Base-by-base conservation (phyloP, 176 grass and related monocot genomes). In the Aegilops tauschii region DNA sequence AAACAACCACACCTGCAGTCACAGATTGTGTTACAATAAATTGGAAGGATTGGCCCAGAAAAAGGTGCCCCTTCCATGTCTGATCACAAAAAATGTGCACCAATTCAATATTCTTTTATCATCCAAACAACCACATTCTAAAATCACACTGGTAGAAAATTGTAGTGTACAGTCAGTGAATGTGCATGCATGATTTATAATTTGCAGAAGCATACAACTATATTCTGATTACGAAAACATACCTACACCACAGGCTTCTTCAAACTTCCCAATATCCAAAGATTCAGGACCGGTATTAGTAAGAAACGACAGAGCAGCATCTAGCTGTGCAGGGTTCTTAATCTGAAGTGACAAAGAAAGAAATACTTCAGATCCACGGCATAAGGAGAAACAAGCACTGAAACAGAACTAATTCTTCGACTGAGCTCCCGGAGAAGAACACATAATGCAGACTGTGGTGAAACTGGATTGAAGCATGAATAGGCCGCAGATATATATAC, bases 171-270 rank as follows among this genome's bases (percentile, higher is more conserved):
- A 71, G 27, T 14, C 21, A 68, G 65, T 66, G 70, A 42, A 28
- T 71, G 37, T 28, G 9, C 69, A 72, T 2, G 64, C 59, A 76
- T 61, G n/a, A 42, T 76, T n/a, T 58, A 79, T 61, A 73, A 86
- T 12, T 80, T 76, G 65, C 42, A 42, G 8, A 86, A 81, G 47
- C 61, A 78, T 36, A 58, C 16, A 34, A 14, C 27, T 80, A 72
- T 40, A 77, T 36, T 80, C 76, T 23, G 32, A 32, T 49, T 14
- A 80, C 1, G 30, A 36, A 84, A 86, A 16, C 80, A 69, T 93
- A 99, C 97, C 97, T 86, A 96, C 87, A 76, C 97, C 97, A 84
- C 92, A 99, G 37, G 92, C 87, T 87, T 99, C 88, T 88, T 99
- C 97, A 90, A 99, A 96, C 52, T 90, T 91, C 23, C 72, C 81